Evolutionary conservation across 495 filamentous ascomycete species (phyloP), one percentile per base, ranked within the genome.

Genomic region (Parachaetomium inaequale): DNA sequence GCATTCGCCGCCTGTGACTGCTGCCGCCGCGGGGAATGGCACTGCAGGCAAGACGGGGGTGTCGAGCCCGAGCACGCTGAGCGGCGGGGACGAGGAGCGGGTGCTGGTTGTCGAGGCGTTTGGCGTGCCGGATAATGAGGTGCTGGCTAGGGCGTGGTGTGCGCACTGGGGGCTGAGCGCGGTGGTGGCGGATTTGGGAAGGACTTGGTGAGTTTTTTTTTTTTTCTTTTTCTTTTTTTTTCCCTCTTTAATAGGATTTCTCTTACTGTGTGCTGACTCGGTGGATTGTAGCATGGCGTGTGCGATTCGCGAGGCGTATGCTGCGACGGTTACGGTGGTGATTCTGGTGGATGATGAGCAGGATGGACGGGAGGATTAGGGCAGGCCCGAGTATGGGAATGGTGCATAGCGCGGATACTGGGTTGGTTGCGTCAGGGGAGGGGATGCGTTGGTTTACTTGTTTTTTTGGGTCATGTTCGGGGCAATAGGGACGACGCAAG

Each of bases 141-240:
- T 91, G 15, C 79, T 91, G 66, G 86, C 86, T 2, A 74, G 88
- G 53, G 88, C 88, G 46, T 90, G 87, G 87, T 89, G 86, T 65
- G 77, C 83, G 63, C 85, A 87, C 62, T 87, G 85, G 82, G 88
- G 88, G 23, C 70, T 88, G 57, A 82, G 79, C 47, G 87, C 87
- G 0, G 71, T 91, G 21, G 82, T 88, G 34, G 86, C 86, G 25
- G 84, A 89, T 73, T 66, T 87, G 52, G 76, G 81, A 51, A 78
- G 74, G 74, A 90, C 87, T n/a, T 91, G 87, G 81, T 83, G 54
- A 70, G 78, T 76, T 59, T 31, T 59, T 51, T 61, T 50, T 55
- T 34, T 59, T 42, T 40, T 3, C 21, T 31, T 2, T 36, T 21
- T 45, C 51, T 34, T 57, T 42, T 1, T 7, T 17, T 19, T 7